Evolutionary conservation across 768 basidiomycete species (phyloP), one percentile per base, ranked within the genome.

Genomic region (Zangia roseola): DNA sequence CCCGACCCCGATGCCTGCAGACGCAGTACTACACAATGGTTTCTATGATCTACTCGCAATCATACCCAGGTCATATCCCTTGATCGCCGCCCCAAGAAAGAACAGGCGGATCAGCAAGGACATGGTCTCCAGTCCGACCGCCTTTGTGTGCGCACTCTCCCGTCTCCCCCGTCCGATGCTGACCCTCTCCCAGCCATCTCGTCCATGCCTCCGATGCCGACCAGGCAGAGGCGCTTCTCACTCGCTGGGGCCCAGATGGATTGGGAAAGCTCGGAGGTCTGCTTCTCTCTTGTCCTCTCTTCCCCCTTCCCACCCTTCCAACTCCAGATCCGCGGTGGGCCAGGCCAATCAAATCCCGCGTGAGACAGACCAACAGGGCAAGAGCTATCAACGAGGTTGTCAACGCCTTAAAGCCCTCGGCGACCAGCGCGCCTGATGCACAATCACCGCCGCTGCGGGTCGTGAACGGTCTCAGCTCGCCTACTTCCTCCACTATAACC

Each of bases 131-230:
- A 80, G 73, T 48, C 92, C 92, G 6, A 88, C 78, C 19, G 85
- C 82, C 56, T 93, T 93, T 65, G 77, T 89, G 91, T 94, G 75
- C 69, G 89, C 82, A 42, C 14, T 24, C 2, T 8, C n/a, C 31
- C 16, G 21, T 5, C 19, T 35, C 37, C 26, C 34, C 6, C 36
- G 14, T 14, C 14, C 41, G 12, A 6, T 17, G 19, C 8, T 42
- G 16, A 40, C 25, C 6, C 45, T 6, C 21, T 25, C 38, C 24
- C 34, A 94, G 91, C 45, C 92, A 95, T 72, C 77, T 92, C 54
- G 84, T 93, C 10, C 92, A 94, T 71, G 91, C 93, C 25, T 92
- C 89, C 49, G 89, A 93, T 70, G 89, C 86, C 12, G 88, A 89
- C 70, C 89, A 94, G 64, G 81, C 89, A 28, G 88, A 90, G 67